phyloP scores from a whole-genome alignment of 345 rosid species.

The Dipteronia dyeriana region DNA sequence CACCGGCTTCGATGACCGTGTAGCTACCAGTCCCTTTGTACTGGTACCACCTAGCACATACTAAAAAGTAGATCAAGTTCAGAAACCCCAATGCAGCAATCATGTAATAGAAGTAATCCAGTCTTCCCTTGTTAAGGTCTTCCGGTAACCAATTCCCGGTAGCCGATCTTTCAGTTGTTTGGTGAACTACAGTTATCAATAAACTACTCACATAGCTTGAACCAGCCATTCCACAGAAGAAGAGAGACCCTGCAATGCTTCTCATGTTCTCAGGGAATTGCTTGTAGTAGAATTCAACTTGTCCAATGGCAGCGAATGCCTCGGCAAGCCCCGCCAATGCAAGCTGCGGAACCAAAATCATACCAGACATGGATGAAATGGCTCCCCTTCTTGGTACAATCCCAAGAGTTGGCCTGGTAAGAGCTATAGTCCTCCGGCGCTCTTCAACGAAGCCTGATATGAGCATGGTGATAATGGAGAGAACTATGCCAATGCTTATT shows the following conservation, averaged over 20 bases:
- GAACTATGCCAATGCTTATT: constrained; percentile 40
- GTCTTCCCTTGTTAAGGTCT: constrained; percentile 55
- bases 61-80: constrained; percentile 41
- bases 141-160: constrained; percentile 51
- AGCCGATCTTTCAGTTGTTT: constrained; percentile 26
- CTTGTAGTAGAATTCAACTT: constrained; percentile 53
- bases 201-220: constrained; percentile 45
- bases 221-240: constrained; percentile 41
- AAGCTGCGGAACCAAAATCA: constrained; percentile 50
- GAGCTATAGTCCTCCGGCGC: constrained; percentile 39
- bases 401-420: constrained; percentile 42
- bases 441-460: constrained; percentile 41
- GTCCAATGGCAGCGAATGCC: constrained; percentile 44
- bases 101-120: constrained; percentile 47
- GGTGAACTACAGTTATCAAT: constrained; percentile 43
- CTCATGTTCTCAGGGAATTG: constrained; percentile 67
- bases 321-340: constrained; percentile 47
- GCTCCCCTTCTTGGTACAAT: constrained; percentile 45
- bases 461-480: constrained; percentile 35
- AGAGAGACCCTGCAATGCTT: constrained; percentile 51
- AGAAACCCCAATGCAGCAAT: constrained; percentile 36
- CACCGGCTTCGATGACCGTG: background rate
- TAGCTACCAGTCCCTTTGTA: constrained; percentile 27
- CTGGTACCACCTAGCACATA: constrained; percentile 46
- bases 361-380: constrained; percentile 49